Conservation (phyloP, 192 early-diverging fungal genomes). For the Dispira parvispora region DNA sequence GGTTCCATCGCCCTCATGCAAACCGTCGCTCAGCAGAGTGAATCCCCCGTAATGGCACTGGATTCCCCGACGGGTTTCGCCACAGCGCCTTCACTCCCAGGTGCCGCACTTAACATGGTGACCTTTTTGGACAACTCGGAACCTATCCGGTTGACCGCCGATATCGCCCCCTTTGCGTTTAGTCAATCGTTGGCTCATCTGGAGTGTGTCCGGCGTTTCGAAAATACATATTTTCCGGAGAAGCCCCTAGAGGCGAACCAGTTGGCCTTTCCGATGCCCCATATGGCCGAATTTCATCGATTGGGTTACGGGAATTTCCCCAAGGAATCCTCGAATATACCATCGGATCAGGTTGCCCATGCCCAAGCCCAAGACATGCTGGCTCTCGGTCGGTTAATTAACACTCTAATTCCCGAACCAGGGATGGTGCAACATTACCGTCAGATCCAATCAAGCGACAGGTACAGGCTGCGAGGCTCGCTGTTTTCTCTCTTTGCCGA, state of each 20-base stretch:
- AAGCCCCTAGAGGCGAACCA: no score
- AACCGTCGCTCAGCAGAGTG: no score
- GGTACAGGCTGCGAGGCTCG: background rate
- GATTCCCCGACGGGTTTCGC: no score
- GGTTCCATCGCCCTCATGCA: no score
- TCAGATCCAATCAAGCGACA: background rate
- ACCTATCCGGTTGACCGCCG: background rate
- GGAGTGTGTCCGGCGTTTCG: background rate
- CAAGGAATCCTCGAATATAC: background rate
- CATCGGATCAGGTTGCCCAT: background rate
- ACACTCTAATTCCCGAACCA: background rate
- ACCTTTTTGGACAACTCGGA: constrained; percentile 9
- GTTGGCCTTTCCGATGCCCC: no score
- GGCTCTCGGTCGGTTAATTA: background rate
- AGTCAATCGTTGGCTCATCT: background rate
- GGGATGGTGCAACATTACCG: background rate
- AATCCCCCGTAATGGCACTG: no score
- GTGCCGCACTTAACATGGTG: background rate
- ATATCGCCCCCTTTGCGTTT: background rate
- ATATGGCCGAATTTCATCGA: no score
- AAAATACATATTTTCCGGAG: background rate
- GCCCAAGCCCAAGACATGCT: background rate
- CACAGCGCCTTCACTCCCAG: background rate
- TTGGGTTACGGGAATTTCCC: background rate
- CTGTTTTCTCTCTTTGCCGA: background rate